These are phyloP conservation scores for Paralagenidium karlingii DNA, from an alignment of 352 stramenopile genomes.

Conservation along the genomic window DNA sequence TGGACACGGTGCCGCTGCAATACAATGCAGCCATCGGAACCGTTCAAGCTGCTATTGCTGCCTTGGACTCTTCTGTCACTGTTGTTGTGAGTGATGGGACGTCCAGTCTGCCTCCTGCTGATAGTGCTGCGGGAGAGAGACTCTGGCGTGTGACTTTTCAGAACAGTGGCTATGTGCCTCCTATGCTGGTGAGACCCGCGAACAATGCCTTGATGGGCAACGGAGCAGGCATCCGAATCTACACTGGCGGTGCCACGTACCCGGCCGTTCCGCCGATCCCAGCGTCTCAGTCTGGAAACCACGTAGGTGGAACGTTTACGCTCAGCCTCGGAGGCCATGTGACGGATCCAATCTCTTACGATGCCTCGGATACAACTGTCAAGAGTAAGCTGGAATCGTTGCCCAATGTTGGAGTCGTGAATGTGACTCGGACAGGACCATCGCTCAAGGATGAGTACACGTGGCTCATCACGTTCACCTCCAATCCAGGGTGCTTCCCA, in stretches of 20 bases:
- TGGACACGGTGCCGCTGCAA: constrained; percentile 55
- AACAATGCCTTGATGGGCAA: constrained; percentile 83
- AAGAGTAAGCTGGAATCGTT: constrained; percentile 87
- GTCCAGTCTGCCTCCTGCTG: constrained; percentile 15
- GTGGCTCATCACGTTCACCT: constrained; percentile 90
- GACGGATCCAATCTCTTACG: constrained; percentile 83
- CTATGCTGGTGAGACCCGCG: constrained; percentile 51
- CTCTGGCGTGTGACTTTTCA: constrained; percentile 88
- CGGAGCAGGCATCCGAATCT: constrained; percentile 68
- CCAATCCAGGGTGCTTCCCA: constrained; percentile 89
- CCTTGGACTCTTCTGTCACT: constrained; percentile 71
- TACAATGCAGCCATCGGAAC: constrained; percentile 24
- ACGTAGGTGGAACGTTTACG: constrained; percentile 79
- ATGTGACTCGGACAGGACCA: constrained; percentile 70
- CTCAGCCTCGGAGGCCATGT: constrained; percentile 81
- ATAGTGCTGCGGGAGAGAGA: constrained; percentile 23
- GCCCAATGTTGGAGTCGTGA: constrained; percentile 86
- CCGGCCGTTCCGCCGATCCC: constrained; percentile 11
- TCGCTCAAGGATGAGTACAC: constrained; percentile 84
- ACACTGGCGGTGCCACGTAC: constrained; percentile 43
- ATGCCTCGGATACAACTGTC: constrained; percentile 86
- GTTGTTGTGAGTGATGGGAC: constrained; percentile 58
- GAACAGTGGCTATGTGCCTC: constrained; percentile 85
- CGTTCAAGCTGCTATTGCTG: constrained; percentile 58
- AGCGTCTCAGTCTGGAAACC: constrained; percentile 78